Percentiles rank a stretch among this genome's conserved stretches.
These are phyloP conservation scores for Rhynchosporium secalis DNA, from an alignment of 2,329 filamentous ascomycete genomes.

Conservation along the genomic window DNA sequence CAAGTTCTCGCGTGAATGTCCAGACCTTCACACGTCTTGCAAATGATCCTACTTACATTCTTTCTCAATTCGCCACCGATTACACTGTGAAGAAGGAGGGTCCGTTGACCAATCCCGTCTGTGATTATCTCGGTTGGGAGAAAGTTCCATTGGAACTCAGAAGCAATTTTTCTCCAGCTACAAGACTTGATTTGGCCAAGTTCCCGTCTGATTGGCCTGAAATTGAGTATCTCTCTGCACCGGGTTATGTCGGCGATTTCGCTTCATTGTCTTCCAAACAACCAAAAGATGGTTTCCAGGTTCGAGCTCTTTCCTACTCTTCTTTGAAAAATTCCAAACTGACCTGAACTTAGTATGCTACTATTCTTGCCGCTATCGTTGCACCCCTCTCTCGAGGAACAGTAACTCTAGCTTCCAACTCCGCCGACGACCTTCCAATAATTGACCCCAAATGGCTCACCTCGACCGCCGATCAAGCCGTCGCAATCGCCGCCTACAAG, in stretches of 20 bases:
- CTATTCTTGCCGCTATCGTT: slow-evolving; percentile 39
- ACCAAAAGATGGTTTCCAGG: slow-evolving; percentile 19
- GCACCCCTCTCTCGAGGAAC: slow-evolving; percentile 47
- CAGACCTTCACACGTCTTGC: slow-evolving; percentile 17
- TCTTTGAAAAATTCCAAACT: not conserved
- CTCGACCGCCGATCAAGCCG: slow-evolving; percentile 45
- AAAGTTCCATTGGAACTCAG: slow-evolving; percentile 22
- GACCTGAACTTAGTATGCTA: slow-evolving; percentile 6
- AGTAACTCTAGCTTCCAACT: slow-evolving; percentile 44
- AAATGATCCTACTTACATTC: slow-evolving; percentile 15
- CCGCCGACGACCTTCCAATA: slow-evolving; percentile 42
- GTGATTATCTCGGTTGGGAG: slow-evolving; percentile 30
- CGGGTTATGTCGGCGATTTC: slow-evolving; percentile 19
- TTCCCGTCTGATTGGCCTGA: slow-evolving; percentile 32
- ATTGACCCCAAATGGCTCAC: slow-evolving; percentile 49
- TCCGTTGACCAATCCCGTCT: slow-evolving; percentile 19
- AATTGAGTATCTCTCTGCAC: slow-evolving; percentile 23
- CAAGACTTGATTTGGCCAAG: slow-evolving; percentile 12
- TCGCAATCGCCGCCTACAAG: slow-evolving; percentile 46
- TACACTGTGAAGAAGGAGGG: slow-evolving; percentile 4
- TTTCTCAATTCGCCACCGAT: not conserved
- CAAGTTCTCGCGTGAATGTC: slow-evolving; percentile 10
- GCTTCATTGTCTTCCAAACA: slow-evolving; percentile 12
- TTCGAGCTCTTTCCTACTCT: not conserved
- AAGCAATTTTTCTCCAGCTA: not conserved